phyloP scores from a whole-genome alignment of 345 rosid species.

The Moricandia arvensis region DNA sequence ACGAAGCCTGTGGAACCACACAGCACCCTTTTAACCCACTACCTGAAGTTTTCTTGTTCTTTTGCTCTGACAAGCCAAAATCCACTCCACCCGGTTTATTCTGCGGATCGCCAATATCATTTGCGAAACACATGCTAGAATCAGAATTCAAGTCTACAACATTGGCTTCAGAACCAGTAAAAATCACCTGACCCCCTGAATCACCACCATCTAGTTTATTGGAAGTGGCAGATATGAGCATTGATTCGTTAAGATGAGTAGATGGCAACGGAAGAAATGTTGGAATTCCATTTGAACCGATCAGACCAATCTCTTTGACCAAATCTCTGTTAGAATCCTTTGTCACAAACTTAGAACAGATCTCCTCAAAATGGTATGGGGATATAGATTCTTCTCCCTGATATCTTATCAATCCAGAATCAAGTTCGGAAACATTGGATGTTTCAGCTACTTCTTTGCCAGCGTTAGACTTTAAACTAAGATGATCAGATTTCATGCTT shows the following conservation, averaged over 20 bases:
- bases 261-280: constrained; percentile 53
- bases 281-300: constrained; percentile 71
- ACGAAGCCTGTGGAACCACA: constrained; percentile 75
- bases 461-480: too few relatives aligned
- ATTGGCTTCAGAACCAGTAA: constrained; percentile 32
- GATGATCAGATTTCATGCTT: too few relatives aligned
- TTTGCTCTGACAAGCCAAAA: constrained; percentile 44
- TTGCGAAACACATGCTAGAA: constrained; percentile 29
- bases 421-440: too few relatives aligned
- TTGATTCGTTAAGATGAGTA: constrained; percentile 53
- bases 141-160: constrained; percentile 32
- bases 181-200: constrained; percentile 38
- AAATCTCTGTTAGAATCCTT: constrained; percentile 79
- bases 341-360: constrained; percentile 65
- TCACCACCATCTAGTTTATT: constrained; percentile 28
- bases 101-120: constrained; percentile 31
- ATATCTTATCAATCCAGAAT: too few relatives aligned
- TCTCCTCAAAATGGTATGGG: constrained; percentile 68
- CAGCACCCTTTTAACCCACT: constrained; percentile 43
- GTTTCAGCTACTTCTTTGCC: too few relatives aligned
- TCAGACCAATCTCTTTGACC: constrained; percentile 84
- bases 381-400: too few relatives aligned
- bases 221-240: constrained; percentile 40
- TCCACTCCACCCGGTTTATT: constrained; percentile 33
- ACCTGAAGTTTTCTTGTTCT: constrained; percentile 41